Percentiles rank a stretch among this genome's conserved stretches.
Conservation (phyloP, 352 stramenopile species). For the Phytophthora meadii region DNA sequence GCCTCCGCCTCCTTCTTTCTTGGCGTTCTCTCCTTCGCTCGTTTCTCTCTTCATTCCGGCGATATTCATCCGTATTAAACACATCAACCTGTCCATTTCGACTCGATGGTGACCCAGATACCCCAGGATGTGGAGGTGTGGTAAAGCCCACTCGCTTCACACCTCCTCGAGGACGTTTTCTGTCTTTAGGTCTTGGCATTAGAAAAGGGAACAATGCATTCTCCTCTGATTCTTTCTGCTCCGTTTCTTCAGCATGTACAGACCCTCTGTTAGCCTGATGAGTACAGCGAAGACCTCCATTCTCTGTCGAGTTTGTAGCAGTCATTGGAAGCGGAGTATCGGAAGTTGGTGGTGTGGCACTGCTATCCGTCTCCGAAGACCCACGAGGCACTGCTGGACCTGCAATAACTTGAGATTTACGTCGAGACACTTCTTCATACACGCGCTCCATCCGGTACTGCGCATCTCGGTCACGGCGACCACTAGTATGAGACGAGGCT, state of each 20-base stretch:
- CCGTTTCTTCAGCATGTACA: background rate
- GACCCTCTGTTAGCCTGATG: slow-evolving; percentile 4
- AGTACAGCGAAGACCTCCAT: slow-evolving; percentile 19
- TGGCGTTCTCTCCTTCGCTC: slow-evolving; percentile 27
- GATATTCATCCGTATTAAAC: slow-evolving; percentile 13
- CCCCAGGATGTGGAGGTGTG: slow-evolving; percentile 13
- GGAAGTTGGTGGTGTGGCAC: slow-evolving; percentile 21
- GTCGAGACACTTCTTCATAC: slow-evolving; percentile 53
- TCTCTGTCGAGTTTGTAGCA: slow-evolving; percentile 20
- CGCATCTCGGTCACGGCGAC: slow-evolving; percentile 27
- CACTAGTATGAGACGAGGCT: slow-evolving; percentile 10
- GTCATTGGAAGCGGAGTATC: slow-evolving; percentile 14
- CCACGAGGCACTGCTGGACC: slow-evolving; percentile 15
- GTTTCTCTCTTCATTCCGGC: slow-evolving; percentile 24
- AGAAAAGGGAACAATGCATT: slow-evolving; percentile 13
- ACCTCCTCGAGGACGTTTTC: slow-evolving; percentile 31
- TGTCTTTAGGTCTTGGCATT: slow-evolving; percentile 24
- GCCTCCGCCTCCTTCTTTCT: slow-evolving; percentile 21
- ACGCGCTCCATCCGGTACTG: slow-evolving; percentile 63
- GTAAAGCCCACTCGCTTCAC: slow-evolving; percentile 40
- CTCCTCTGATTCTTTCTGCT: background rate
- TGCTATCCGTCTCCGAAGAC: slow-evolving; percentile 41
- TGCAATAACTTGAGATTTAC: slow-evolving; percentile 36
- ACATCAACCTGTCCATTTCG: slow-evolving; percentile 21
- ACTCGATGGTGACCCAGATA: slow-evolving; percentile 21